Percentiles rank a stretch among this genome's conserved stretches.
phyloP scores from a whole-genome alignment of 345 rosid genomes.

The Moricandia moricandioides region DNA sequence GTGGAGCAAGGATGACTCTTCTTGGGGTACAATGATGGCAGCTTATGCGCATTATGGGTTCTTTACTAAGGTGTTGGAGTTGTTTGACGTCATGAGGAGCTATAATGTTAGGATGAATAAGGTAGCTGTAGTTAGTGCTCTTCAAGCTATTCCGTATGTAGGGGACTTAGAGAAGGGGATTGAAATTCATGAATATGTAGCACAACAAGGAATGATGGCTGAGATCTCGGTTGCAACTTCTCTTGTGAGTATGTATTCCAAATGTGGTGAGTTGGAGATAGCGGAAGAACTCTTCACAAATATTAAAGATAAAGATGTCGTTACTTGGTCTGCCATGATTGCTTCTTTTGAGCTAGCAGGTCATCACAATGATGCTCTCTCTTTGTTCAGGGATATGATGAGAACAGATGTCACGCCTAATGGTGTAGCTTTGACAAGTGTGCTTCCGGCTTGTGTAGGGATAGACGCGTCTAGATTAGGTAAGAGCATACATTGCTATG shows the following conservation, averaged over 20 bases:
- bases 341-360: slow-evolving; percentile 51
- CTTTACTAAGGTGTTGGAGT: slow-evolving; percentile 43
- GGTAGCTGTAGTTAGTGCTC: slow-evolving; percentile 42
- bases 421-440: slow-evolving; percentile 45
- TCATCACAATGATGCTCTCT: slow-evolving; percentile 46
- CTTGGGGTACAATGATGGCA: slow-evolving; percentile 57
- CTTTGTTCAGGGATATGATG: slow-evolving; percentile 50
- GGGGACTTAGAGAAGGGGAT: slow-evolving; percentile 42
- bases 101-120: slow-evolving; percentile 42
- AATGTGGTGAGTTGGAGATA: slow-evolving; percentile 45
- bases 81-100: slow-evolving; percentile 42
- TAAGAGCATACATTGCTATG: slow-evolving; percentile 59
- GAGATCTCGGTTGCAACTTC: slow-evolving; percentile 53
- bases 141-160: slow-evolving; percentile 53
- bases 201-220: slow-evolving; percentile 36
- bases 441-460: slow-evolving; percentile 56
- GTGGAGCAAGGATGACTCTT: slow-evolving; percentile 38
- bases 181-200: slow-evolving; percentile 40
- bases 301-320: slow-evolving; percentile 42
- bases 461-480: slow-evolving; percentile 40
- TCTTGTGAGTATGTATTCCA: slow-evolving; percentile 56
- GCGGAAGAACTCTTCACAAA: slow-evolving; percentile 42
- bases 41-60: slow-evolving; percentile 51
- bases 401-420: slow-evolving; percentile 43
- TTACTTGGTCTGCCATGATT: slow-evolving; percentile 66